Conservation (phyloP, 2,329 filamentous ascomycete species). For the Lachnellula arida region DNA sequence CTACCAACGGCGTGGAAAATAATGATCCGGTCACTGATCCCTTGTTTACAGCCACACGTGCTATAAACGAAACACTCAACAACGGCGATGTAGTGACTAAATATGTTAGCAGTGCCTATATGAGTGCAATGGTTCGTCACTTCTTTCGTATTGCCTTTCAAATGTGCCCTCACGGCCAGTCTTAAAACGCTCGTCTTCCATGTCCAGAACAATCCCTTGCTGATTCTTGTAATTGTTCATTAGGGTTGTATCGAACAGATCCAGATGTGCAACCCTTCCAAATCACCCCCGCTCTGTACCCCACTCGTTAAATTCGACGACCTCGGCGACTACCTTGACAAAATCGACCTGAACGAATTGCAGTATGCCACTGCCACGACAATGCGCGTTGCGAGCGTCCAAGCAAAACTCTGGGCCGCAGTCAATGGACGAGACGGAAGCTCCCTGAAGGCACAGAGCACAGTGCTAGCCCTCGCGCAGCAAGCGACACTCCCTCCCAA, state of each 20-base stretch:
- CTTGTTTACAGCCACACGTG: constrained; percentile 4
- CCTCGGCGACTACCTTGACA: background rate
- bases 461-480: constrained; percentile 13
- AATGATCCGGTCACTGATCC: constrained; percentile 27
- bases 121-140: too few relatives aligned
- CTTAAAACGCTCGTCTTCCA: too few relatives aligned
- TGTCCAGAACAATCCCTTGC: too few relatives aligned
- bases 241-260: constrained; percentile 32
- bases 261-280: constrained; percentile 33
- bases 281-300: constrained; percentile 5
- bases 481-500: constrained; percentile 23
- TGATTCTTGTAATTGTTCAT: too few relatives aligned
- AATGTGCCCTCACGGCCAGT: too few relatives aligned
- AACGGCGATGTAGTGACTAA: too few relatives aligned
- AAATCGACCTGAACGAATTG: constrained; percentile 1
- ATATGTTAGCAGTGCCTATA: too few relatives aligned
- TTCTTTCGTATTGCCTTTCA: too few relatives aligned
- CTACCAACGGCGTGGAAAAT: constrained; percentile 27
- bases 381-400: background rate
- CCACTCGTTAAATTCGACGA: background rate
- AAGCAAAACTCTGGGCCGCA: background rate
- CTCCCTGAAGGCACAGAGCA: constrained; percentile 18
- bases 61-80: background rate
- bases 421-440: constrained; percentile 8
- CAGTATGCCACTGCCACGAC: constrained; percentile 6